Base-by-base conservation (phyloP, 2,329 filamentous ascomycete genomes). In the Trichoderma gracile region DNA sequence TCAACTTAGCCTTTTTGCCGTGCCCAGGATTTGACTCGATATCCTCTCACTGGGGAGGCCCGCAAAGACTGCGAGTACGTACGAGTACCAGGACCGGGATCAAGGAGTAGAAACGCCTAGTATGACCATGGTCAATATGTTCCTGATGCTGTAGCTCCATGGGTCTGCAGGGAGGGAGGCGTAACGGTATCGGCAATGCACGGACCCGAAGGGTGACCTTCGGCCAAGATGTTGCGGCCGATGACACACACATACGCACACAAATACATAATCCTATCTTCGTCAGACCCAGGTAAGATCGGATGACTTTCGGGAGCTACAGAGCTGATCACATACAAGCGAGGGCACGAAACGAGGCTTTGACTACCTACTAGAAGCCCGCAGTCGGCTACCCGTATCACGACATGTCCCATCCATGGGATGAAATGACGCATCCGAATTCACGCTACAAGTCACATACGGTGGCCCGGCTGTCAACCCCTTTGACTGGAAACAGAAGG, bases 1-100 rank as follows among this genome's bases (percentile, higher is more conserved):
- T 19, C 25, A 40, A 30, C 47, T 62, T 54, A 40, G 49, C 59
- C 59, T 54, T 62, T 54, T 46, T 53, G 40, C 59, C 59, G 49
- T 33, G 49, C 40, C 40, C 19, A 23, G 45, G 21, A 5, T 25
- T 46, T 19, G 10, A 42, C 40, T 62, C 25, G 40, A 46, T 49
- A 15, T 19, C 8, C 40, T 38, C 25, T 17, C 25, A 6, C 40
- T 42, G 40, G 25, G 49, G 38, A 54, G 14, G 33, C 40, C 59
- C 59, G 40, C 59, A 62, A 27, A 46, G 23, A 19, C 45, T 62
- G 46, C 49, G 27, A 14, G 10, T 38, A 38, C 12, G 38, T 62
- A 54, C 40, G 27, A 38, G 33, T 14, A 12, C 10, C 38, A 19
- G 38, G 27, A 45, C 38, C 10, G 23, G 40, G 49, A 54, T 33